Percentiles rank a stretch among this genome's conserved stretches.
phyloP scores from a whole-genome alignment of 371 early-diverging fungal species.

The Dipsacomyces acuminosporus region DNA sequence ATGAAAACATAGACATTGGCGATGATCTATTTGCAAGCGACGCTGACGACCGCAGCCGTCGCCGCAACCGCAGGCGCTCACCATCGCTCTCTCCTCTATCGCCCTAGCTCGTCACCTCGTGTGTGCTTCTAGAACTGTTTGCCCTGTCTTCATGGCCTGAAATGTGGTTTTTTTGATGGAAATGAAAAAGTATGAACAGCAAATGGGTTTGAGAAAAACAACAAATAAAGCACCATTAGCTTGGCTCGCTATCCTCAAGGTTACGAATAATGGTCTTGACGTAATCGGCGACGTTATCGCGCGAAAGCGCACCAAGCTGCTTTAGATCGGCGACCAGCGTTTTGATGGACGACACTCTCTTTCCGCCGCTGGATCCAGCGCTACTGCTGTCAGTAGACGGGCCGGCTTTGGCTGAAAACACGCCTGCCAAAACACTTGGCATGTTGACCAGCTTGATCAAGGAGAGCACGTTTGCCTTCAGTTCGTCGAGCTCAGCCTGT shows the following conservation, averaged over 20 bases:
- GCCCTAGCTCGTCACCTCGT: no score
- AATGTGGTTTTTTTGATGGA: no score
- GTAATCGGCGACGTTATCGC: slow-evolving; percentile 27
- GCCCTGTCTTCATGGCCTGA: no score
- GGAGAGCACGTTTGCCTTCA: slow-evolving; percentile 27
- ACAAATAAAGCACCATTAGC: background rate
- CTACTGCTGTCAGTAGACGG: background rate
- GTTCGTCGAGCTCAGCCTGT: slow-evolving; percentile 15
- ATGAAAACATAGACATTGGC: slow-evolving; percentile 27
- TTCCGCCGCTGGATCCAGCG: slow-evolving; percentile 1
- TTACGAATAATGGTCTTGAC: slow-evolving; percentile 23
- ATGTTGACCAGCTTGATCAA: slow-evolving; percentile 28
- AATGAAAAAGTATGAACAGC: no score
- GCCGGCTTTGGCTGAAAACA: slow-evolving; percentile 8
- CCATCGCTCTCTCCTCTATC: slow-evolving; percentile 14
- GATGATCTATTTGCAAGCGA: slow-evolving; percentile 14
- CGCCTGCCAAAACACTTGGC: slow-evolving; percentile 17
- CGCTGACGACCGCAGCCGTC: background rate
- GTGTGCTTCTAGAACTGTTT: no score
- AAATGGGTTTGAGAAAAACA: no score
- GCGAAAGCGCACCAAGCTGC: slow-evolving; percentile 24
- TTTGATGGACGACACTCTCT: slow-evolving; percentile 1
- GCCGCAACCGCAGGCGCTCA: background rate
- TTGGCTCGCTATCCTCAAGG: slow-evolving; percentile 5
- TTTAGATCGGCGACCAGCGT: slow-evolving; percentile 21